Percentiles rank a stretch among this genome's conserved stretches.
Evolutionary conservation across 371 early-diverging fungal genomes (phyloP).

Genomic region (Rhizopus delemar): DNA sequence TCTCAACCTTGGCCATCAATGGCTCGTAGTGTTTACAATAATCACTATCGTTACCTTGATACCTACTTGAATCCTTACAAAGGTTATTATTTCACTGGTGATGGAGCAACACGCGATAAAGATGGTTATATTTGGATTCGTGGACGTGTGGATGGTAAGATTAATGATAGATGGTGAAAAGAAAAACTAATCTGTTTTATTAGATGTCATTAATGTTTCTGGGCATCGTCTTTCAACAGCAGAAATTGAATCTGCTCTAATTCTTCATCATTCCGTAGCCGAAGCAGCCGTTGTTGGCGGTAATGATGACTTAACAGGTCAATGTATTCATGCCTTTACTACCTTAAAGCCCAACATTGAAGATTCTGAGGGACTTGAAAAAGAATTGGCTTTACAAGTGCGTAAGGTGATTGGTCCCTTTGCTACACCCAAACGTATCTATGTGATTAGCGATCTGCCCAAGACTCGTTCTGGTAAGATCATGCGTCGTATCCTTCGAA

Average conservation of each 20-base stretch:
- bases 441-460: constrained; percentile 88
- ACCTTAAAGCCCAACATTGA: constrained; percentile 64
- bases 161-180: background rate
- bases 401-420: constrained; percentile 94
- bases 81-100: constrained; percentile 86
- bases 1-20: constrained; percentile 93
- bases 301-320: constrained; percentile 92
- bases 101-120: constrained; percentile 85
- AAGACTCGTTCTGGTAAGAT: constrained; percentile 99
- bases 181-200: background rate
- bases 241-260: constrained; percentile 92
- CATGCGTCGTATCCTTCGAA: constrained; percentile 92
- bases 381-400: constrained; percentile 75
- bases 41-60: constrained; percentile 87
- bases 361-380: constrained; percentile 53
- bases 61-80: constrained; percentile 89
- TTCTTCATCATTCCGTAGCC: constrained; percentile 79
- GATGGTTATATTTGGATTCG: constrained; percentile 97
- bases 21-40: constrained; percentile 89
- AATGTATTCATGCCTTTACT: constrained; percentile 74
- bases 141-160: constrained; percentile 84
- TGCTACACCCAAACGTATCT: constrained; percentile 86
- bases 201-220: constrained; percentile 95
- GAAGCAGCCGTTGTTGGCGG: constrained; percentile 96
- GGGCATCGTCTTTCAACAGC: constrained; percentile 97